Percentiles rank a stretch among this genome's conserved stretches.
Conservation (phyloP, 257 asterid species). For the Striga asiatica region DNA sequence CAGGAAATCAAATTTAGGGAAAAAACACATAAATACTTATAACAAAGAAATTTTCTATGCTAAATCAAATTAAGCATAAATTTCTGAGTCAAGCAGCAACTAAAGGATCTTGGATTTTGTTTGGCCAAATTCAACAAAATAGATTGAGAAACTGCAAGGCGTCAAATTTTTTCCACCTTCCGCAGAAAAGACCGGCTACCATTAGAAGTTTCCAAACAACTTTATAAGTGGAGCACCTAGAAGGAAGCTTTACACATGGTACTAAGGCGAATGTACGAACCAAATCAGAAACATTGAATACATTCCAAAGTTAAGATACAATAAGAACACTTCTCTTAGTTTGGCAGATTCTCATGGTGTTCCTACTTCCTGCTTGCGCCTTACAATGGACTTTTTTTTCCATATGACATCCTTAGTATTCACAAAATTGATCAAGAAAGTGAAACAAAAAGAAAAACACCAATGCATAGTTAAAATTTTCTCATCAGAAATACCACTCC, state of each 20-base stretch:
- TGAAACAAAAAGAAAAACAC: not conserved
- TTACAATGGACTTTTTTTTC: too few species aligned
- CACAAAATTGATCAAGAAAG: not conserved
- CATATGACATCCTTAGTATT: not conserved
- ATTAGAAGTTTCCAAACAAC: too few species aligned
- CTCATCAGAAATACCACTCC: not conserved
- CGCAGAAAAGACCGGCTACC: too few species aligned
- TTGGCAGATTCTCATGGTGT: too few species aligned
- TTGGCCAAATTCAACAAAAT: not conserved
- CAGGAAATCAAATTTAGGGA: conserved; percentile 11
- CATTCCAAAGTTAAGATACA: too few species aligned
- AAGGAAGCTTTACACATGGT: too few species aligned
- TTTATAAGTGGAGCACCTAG: too few species aligned
- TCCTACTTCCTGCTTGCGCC: too few species aligned
- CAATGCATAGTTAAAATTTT: too few species aligned
- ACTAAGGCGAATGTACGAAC: too few species aligned
- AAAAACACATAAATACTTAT: not conserved
- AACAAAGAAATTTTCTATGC: not conserved
- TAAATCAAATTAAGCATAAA: not conserved
- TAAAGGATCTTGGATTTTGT: not conserved
- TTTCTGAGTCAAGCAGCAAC: not conserved
- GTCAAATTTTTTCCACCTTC: not conserved
- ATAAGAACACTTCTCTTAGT: too few species aligned
- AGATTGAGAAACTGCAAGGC: not conserved
- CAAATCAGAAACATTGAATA: too few species aligned